These are phyloP conservation scores for Talaromyces pinophilus DNA, from an alignment of 2,329 filamentous ascomycete genomes.

Conservation along the genomic window DNA sequence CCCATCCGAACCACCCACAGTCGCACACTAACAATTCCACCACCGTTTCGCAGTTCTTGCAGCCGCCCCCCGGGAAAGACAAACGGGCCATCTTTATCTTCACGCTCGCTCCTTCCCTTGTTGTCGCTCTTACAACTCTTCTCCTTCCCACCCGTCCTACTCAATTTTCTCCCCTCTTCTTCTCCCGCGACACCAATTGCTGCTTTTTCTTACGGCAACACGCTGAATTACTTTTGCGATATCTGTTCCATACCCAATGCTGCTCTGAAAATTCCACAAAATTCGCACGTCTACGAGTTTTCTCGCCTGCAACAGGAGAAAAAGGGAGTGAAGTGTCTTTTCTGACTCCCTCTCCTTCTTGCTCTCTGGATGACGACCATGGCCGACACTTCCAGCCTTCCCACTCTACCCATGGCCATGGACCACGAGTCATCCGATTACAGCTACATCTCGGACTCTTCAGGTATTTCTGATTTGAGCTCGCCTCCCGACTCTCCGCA, in stretches of 20 bases:
- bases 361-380: slow-evolving; percentile 9
- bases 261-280: neutral
- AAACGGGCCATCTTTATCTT: slow-evolving; percentile 19
- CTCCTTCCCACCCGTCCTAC: slow-evolving; percentile 26
- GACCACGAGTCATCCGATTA: slow-evolving; percentile 23
- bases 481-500: slow-evolving; percentile 44
- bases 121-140: slow-evolving; percentile 25
- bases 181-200: slow-evolving; percentile 9
- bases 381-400: slow-evolving; percentile 21
- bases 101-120: slow-evolving; percentile 28
- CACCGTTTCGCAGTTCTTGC: slow-evolving; percentile 3
- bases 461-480: slow-evolving; percentile 45
- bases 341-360: slow-evolving; percentile 10
- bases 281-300: neutral
- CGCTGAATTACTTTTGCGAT: neutral
- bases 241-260: neutral
- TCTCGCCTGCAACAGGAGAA: neutral
- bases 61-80: slow-evolving; percentile 7
- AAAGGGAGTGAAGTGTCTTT: slow-evolving; percentile 1
- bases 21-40: neutral
- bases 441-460: slow-evolving; percentile 33
- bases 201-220: slow-evolving; percentile 5
- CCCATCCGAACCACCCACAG: slow-evolving; percentile 28
- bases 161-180: slow-evolving; percentile 12
- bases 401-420: slow-evolving; percentile 4